These are phyloP conservation scores for Tetrapisispora taiwanensis DNA, from an alignment of 805 yeast species.

Conservation along the genomic window DNA sequence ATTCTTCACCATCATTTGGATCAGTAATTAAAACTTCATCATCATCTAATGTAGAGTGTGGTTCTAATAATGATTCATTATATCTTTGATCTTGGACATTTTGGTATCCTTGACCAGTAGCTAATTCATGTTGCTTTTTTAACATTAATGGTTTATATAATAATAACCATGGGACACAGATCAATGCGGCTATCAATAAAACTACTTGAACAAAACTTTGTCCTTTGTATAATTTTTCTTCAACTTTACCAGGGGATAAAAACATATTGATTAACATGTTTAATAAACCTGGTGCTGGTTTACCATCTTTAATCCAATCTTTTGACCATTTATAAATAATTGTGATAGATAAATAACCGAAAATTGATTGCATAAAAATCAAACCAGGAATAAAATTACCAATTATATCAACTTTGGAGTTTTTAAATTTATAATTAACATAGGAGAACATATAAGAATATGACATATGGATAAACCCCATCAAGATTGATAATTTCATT, in stretches of 20 bases:
- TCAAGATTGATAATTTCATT: conserved; percentile 89
- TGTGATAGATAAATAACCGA: conserved; percentile 79
- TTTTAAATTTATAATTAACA: conserved; percentile 63
- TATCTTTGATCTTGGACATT: conserved; percentile 29
- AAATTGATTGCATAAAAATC: conserved; percentile 90
- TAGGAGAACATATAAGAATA: conserved; percentile 79
- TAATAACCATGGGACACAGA: conserved; percentile 89
- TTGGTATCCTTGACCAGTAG: conserved; percentile 33
- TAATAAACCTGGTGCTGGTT: conserved; percentile 84
- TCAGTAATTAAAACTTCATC: conserved; percentile 38
- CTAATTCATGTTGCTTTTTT: conserved; percentile 42
- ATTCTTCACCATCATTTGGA: conserved; percentile 32
- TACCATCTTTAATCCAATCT: conserved; percentile 72
- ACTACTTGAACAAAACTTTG: conserved; percentile 69
- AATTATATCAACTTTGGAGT: conserved; percentile 65
- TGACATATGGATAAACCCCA: conserved; percentile 93
- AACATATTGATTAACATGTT: conserved; percentile 96
- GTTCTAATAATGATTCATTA: conserved; percentile 24
- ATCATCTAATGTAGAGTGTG: conserved; percentile 18
- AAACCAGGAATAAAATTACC: conserved; percentile 94
- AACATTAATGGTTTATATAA: conserved; percentile 72
- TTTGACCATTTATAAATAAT: conserved; percentile 91
- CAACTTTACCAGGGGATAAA: conserved; percentile 80
- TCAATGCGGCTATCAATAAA: conserved; percentile 62
- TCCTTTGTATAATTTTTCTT: conserved; percentile 68